These are phyloP conservation scores for Solanum chacoense DNA, from an alignment of 305 asterid species.

Conservation along the genomic window DNA sequence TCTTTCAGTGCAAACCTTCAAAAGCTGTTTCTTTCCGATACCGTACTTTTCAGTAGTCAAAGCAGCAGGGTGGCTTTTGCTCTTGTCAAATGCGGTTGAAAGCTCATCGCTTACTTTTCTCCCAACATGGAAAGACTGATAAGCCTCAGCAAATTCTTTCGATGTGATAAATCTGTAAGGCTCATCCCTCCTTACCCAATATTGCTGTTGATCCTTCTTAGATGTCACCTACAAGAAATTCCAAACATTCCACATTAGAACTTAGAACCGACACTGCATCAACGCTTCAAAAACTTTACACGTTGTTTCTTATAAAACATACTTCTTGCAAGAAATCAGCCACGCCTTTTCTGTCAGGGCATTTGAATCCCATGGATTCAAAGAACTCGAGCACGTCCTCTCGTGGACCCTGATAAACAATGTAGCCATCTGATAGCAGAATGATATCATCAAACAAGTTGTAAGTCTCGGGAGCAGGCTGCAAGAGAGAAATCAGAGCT, in stretches of 20 bases:
- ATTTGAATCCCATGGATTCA: constrained; percentile 36
- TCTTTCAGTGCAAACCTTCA: constrained; percentile 4
- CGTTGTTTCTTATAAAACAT: background rate
- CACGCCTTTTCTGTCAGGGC: constrained; percentile 33
- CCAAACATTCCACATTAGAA: background rate
- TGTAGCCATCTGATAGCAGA: constrained; percentile 30
- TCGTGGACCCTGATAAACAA: constrained; percentile 38
- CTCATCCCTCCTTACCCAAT: background rate
- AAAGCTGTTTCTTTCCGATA: constrained; percentile 1
- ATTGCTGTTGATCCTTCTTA: constrained; percentile 8
- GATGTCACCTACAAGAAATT: constrained; percentile 4
- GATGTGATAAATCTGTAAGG: constrained; percentile 1
- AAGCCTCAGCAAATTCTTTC: constrained; percentile 7
- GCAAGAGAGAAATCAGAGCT: constrained; percentile 35
- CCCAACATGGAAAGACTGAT: constrained; percentile 9
- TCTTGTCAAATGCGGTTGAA: background rate
- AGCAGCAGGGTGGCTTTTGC: constrained; percentile 12
- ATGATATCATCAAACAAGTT: constrained; percentile 34
- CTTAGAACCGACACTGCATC: background rate
- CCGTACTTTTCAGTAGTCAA: constrained; percentile 1
- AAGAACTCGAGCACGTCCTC: constrained; percentile 29
- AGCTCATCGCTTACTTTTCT: background rate
- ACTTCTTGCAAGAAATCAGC: constrained; percentile 39
- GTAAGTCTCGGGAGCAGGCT: constrained; percentile 45
- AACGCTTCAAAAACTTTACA: background rate